Evolutionary conservation across 768 basidiomycete species (phyloP), one percentile per base, ranked within the genome.

Genomic region (Hericium coralloides): DNA sequence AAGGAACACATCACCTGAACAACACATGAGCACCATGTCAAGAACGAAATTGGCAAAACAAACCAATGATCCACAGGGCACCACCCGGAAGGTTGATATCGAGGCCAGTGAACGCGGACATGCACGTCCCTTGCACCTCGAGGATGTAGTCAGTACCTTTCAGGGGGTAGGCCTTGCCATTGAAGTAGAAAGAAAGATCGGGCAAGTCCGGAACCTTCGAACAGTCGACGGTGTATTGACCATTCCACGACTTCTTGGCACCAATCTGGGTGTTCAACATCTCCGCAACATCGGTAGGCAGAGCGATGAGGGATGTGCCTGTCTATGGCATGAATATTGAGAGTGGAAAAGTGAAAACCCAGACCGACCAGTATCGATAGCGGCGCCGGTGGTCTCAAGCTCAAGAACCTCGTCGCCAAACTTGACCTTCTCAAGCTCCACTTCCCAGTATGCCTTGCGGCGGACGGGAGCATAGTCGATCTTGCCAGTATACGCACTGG

Each of bases 371-470:
- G 91, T 93, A 66, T 93, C 91, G 59, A 93, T 93, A 45, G 92
- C 91, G 64, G 92, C 91, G 47, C 95, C 95, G 55, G 97, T 95
- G 74, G 85, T 87, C 62, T 95, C 92, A 14, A 98, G 80, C 62
- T 98, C 92, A 48, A 98, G 80, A 41, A 76, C 81, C 49, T 98
- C 95, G 47, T 85, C 77, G 50, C 95, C 97, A 56, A 99, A 95
- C 3, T 74, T 65, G 59, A 99, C 77, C 69, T 85, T 85, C 73
- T 91, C 79, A 25, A 99, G 86, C 69, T 97, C 93, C 49, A 98
- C 92, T 72, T 98, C 95, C 95, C 95, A 97, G 74, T 97, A 98
- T 4, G 92, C 97, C 79, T 91, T 93, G 64, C 92, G 83, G 64
- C 95, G 86, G 53, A 99, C 78, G 52, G 97, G 95, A 31, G 88